A percentile compares a stretch with the other conserved stretches of the same genome.
phyloP scores from a whole-genome alignment of 2,329 filamentous ascomycete species.

The Dothiorella sarmentorum region DNA sequence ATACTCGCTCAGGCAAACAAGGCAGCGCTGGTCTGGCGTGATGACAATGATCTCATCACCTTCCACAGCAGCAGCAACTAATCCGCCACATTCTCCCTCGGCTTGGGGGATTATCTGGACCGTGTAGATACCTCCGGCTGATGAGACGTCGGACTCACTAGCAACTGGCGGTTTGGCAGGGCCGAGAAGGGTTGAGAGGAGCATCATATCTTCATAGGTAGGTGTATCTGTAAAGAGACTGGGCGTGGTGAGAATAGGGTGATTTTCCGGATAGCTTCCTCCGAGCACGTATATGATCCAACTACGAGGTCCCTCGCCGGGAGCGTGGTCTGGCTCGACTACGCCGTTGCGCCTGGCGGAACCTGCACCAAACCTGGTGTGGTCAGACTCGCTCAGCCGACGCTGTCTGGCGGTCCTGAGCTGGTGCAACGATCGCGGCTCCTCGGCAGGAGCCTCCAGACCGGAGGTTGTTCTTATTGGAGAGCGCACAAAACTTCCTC shows the following conservation, averaged over 20 bases:
- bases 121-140: slow-evolving; percentile 59
- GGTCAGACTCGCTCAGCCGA: slow-evolving; percentile 58
- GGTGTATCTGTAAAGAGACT: slow-evolving; percentile 68
- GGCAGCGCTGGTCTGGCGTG: slow-evolving; percentile 51
- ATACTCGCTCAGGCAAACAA: slow-evolving; percentile 66
- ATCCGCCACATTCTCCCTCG: slow-evolving; percentile 29
- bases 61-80: slow-evolving; percentile 49
- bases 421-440: slow-evolving; percentile 29
- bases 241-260: slow-evolving; percentile 66
- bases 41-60: slow-evolving; percentile 30
- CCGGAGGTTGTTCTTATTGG: slow-evolving; percentile 33
- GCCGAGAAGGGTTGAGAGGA: slow-evolving; percentile 63
- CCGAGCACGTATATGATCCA: slow-evolving; percentile 72
- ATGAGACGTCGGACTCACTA: slow-evolving; percentile 60
- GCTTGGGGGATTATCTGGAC: slow-evolving; percentile 41
- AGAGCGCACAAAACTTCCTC: slow-evolving; percentile 38
- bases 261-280: slow-evolving; percentile 66
- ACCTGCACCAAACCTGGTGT: slow-evolving; percentile 59
- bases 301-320: slow-evolving; percentile 57
- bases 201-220: slow-evolving; percentile 70
- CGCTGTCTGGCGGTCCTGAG: slow-evolving; percentile 49
- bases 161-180: slow-evolving; percentile 68
- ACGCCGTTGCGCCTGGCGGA: slow-evolving; percentile 62
- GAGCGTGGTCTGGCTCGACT: slow-evolving; percentile 55
- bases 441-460: slow-evolving; percentile 42